These are phyloP conservation scores for Salvia miltiorrhiza DNA, from an alignment of 257 asterid species.

Conservation along the genomic window DNA sequence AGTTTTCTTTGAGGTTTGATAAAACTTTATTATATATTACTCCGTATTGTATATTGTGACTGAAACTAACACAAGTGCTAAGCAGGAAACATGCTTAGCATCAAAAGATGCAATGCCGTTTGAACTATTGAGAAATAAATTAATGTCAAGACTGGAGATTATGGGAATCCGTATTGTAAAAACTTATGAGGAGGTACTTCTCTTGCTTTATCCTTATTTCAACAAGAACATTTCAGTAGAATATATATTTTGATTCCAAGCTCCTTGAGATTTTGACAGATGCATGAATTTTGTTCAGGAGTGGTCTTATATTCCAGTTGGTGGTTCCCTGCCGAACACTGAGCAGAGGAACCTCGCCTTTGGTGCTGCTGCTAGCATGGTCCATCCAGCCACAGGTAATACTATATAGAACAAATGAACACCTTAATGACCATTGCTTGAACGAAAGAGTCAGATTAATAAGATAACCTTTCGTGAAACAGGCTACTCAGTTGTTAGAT, in stretches of 20 bases:
- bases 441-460: background rate
- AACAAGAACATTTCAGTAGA: background rate
- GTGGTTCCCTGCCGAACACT: constrained; percentile 96
- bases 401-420: background rate
- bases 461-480: constrained; percentile 12
- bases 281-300: constrained; percentile 47
- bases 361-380: constrained; percentile 99
- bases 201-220: background rate
- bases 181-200: constrained; percentile 83
- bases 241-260: background rate
- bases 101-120: constrained; percentile 97
- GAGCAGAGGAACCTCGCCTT: constrained; percentile 96
- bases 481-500: constrained; percentile 98
- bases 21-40: background rate
- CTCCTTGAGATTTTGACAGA: background rate
- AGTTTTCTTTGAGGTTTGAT: constrained; percentile 84
- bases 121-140: constrained; percentile 70
- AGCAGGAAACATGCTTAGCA: constrained; percentile 96
- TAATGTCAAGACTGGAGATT: constrained; percentile 77
- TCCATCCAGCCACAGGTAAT: constrained; percentile 98
- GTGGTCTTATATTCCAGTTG: constrained; percentile 99
- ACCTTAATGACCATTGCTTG: constrained; percentile 2
- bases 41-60: background rate
- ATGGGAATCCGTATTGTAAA: constrained; percentile 76
- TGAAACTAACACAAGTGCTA: constrained; percentile 13